phyloP scores from a whole-genome alignment of 108 stramenopile genomes.

The Craspedostauros australis region DNA sequence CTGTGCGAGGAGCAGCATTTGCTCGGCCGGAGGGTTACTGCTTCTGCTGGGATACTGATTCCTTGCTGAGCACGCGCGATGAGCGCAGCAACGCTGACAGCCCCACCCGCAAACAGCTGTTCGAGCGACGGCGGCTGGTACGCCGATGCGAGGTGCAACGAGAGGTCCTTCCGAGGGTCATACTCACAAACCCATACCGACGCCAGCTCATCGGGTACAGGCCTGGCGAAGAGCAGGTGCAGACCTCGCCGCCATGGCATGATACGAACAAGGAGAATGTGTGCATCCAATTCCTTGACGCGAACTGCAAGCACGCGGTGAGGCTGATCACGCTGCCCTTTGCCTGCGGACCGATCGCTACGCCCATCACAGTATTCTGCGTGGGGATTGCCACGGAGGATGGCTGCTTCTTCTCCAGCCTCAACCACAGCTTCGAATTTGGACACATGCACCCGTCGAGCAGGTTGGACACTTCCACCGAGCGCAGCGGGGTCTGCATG shows the following conservation, averaged over 20 bases:
- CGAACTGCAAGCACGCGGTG: slow-evolving; percentile 50
- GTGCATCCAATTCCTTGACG: slow-evolving; percentile 70
- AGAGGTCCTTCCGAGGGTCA: slow-evolving; percentile 26
- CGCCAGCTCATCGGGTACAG: too few relatives aligned
- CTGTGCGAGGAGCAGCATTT: slow-evolving; percentile 67
- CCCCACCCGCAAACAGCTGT: not conserved
- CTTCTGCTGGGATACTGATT: slow-evolving; percentile 49
- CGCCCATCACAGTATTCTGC: slow-evolving; percentile 67
- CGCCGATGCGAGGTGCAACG: slow-evolving; percentile 27
- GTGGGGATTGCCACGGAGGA: slow-evolving; percentile 83
- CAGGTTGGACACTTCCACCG: slow-evolving; percentile 30
- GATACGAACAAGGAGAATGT: too few relatives aligned
- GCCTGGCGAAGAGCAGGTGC: too few relatives aligned
- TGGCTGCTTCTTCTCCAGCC: slow-evolving; percentile 79
- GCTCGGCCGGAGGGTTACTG: slow-evolving; percentile 80
- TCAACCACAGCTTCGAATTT: slow-evolving; percentile 59
- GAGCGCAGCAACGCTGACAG: not conserved
- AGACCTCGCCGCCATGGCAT: too few relatives aligned
- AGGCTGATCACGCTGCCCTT: slow-evolving; percentile 72
- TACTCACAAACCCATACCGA: too few relatives aligned
- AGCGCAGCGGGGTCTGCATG: slow-evolving; percentile 60
- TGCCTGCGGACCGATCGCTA: slow-evolving; percentile 48
- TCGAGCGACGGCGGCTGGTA: not conserved
- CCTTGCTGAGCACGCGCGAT: not conserved
- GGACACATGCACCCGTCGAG: slow-evolving; percentile 63